phyloP scores from a whole-genome alignment of 1,284 basidiomycete species.

The Puccinia hordei region DNA sequence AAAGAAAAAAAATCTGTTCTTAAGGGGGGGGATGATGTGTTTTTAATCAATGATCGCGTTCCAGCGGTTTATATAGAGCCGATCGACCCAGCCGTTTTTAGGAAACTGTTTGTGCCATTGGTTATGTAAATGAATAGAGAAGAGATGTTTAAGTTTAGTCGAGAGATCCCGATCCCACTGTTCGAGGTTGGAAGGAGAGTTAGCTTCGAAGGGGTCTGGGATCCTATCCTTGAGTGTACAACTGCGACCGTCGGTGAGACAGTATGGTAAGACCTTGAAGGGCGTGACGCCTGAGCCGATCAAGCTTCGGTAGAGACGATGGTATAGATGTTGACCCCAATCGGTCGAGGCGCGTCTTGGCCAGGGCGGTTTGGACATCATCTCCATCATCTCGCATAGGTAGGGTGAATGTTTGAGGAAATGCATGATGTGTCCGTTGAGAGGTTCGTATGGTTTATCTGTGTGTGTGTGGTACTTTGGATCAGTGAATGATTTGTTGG shows the following conservation, averaged over 20 bases:
- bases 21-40: neutral
- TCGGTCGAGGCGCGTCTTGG: slow-evolving; percentile 79
- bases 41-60: neutral
- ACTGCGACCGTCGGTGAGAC: slow-evolving; percentile 82
- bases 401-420: slow-evolving; percentile 84
- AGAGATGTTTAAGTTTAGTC: slow-evolving; percentile 70
- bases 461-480: slow-evolving; percentile 7
- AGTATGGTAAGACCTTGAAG: slow-evolving; percentile 87
- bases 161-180: slow-evolving; percentile 66
- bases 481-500: neutral
- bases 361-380: slow-evolving; percentile 74
- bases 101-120: slow-evolving; percentile 85
- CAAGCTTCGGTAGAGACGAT: slow-evolving; percentile 80
- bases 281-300: slow-evolving; percentile 72
- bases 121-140: slow-evolving; percentile 86
- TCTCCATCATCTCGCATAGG: slow-evolving; percentile 88
- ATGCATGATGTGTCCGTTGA: slow-evolving; percentile 91
- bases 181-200: slow-evolving; percentile 51
- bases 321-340: slow-evolving; percentile 87
- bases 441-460: slow-evolving; percentile 81
- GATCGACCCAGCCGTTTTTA: slow-evolving; percentile 70
- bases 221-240: slow-evolving; percentile 86
- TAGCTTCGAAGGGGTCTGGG: slow-evolving; percentile 75
- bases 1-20: neutral
- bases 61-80: slow-evolving; percentile 44